These are phyloP conservation scores for Aegilops bicornis DNA, from an alignment of 176 grass and related monocot species.

Conservation along the genomic window DNA sequence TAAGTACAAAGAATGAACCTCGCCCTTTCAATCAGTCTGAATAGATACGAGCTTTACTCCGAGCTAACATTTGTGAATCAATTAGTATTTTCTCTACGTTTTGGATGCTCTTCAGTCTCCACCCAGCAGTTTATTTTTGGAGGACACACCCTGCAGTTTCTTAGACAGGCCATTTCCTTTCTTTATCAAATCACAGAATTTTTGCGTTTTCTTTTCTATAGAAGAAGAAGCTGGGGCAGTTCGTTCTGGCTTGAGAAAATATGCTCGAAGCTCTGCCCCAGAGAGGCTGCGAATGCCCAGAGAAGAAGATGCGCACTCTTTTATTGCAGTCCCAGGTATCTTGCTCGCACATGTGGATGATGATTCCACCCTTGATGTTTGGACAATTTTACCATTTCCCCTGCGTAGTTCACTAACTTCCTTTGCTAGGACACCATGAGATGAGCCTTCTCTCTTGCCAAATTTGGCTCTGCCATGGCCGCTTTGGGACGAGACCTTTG, in stretches of 20 bases:
- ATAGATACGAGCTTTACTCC: not conserved
- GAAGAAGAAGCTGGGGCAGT: not conserved
- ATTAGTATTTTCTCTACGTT: not conserved
- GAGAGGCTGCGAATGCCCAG: not conserved
- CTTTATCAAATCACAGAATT: not conserved
- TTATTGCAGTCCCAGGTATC: not conserved
- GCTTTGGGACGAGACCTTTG: not conserved
- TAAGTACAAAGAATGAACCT: not conserved
- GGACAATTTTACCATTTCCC: not conserved
- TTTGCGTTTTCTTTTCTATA: not conserved
- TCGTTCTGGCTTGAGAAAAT: not conserved
- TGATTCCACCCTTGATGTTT: not conserved
- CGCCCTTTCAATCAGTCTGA: not conserved
- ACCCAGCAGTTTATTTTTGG: not conserved
- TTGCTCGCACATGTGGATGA: not conserved
- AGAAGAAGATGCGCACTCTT: not conserved
- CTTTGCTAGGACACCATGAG: slow-evolving; percentile 1
- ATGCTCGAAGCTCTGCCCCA: not conserved
- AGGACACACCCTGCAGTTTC: not conserved
- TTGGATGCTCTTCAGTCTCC: not conserved
- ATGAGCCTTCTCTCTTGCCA: not conserved
- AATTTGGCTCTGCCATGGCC: not conserved
- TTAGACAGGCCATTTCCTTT: not conserved
- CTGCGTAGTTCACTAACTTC: not conserved
- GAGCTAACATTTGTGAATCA: not conserved